Base-by-base conservation (phyloP, 805 yeast species). In the Peterozyma toletana region DNA sequence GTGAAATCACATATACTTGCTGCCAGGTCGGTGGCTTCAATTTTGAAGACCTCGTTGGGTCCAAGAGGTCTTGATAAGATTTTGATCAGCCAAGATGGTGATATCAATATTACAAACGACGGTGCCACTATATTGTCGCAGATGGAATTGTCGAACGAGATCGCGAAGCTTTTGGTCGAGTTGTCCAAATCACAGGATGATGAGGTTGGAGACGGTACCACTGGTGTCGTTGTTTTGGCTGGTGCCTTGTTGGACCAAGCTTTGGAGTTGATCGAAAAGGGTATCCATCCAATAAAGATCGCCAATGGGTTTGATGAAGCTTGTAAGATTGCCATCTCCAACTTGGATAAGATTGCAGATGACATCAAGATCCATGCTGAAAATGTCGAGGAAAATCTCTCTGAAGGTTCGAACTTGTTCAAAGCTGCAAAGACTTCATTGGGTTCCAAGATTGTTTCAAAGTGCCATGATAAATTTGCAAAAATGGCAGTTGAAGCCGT, bases 61-160 rank as follows among this genome's bases (percentile, higher is more conserved):
- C 99, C 99, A 41, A 79, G 99, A 60, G 99, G 99, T n/a, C 70
- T 95, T 56, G 99, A 93, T 65, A 93, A 93, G 70, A 93, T 93
- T 56, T 74, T 93, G 52, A 86, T 93, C 51, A 80, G 90, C 42
- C 98, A 93, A 30, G 99, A 95, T 61, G 98, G 99, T 16, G 98
- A 93, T 47, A 93, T 93, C 64, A 93, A 96, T 44, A 91, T 93
- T 55, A 93, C 99, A 40, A 93, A 93, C 62, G 99, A 93, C 62
- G 99, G 99, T 54, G 99, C 98, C 38, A 95, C 99, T 11, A 95
- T 93, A 56, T 68, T 93, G 54, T 76, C 95, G 9, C 96, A 89
- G 61, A 93, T 93, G 96, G 96, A 93, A 62, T 73, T 93, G 51
- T 96, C 89, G 53, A 90, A 86, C 63, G 96, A 93, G 67, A 89